These are phyloP conservation scores for Apiospora arundinis DNA, from an alignment of 2,329 filamentous ascomycete species.

Conservation along the genomic window DNA sequence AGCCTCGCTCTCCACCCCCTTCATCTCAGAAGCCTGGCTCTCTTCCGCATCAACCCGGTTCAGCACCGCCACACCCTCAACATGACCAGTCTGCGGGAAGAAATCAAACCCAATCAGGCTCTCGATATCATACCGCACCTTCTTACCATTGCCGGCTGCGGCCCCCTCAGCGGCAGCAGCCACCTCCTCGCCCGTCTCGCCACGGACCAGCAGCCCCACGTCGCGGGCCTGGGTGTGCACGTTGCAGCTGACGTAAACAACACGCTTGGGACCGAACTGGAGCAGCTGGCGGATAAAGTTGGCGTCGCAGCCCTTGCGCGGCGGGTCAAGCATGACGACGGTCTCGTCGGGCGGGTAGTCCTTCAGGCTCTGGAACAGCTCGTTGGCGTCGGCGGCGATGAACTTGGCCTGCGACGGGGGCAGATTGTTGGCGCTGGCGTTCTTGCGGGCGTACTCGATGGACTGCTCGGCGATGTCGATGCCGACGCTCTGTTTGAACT, in stretches of 20 bases:
- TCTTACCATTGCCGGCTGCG: conserved; percentile 36
- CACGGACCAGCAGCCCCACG: conserved; percentile 84
- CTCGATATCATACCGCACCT: conserved; percentile 79
- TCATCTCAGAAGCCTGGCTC: not conserved
- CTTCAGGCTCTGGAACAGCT: conserved; percentile 77
- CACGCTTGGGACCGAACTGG: conserved; percentile 74
- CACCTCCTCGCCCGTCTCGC: conserved; percentile 51
- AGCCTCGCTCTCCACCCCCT: not conserved
- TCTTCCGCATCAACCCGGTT: conserved; percentile 56
- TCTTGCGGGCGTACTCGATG: conserved; percentile 79
- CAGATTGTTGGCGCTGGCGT: conserved; percentile 80
- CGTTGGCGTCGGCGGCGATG: conserved; percentile 84
- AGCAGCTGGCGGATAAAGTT: conserved; percentile 84
- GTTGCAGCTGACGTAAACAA: conserved; percentile 97
- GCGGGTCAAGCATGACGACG: conserved; percentile 94
- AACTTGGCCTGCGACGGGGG: conserved; percentile 74
- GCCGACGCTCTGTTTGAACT: conserved; percentile 85
- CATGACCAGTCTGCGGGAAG: conserved; percentile 85
- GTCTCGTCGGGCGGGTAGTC: conserved; percentile 79
- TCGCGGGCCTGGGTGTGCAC: conserved; percentile 97
- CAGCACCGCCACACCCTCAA: conserved; percentile 71
- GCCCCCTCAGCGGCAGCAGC: conserved; percentile 37
- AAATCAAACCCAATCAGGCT: conserved; percentile 94
- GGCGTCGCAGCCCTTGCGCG: conserved; percentile 90
- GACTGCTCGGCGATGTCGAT: conserved; percentile 87